Base-by-base conservation (phyloP, 2,329 filamentous ascomycete genomes). In the Curvularia sp. region DNA sequence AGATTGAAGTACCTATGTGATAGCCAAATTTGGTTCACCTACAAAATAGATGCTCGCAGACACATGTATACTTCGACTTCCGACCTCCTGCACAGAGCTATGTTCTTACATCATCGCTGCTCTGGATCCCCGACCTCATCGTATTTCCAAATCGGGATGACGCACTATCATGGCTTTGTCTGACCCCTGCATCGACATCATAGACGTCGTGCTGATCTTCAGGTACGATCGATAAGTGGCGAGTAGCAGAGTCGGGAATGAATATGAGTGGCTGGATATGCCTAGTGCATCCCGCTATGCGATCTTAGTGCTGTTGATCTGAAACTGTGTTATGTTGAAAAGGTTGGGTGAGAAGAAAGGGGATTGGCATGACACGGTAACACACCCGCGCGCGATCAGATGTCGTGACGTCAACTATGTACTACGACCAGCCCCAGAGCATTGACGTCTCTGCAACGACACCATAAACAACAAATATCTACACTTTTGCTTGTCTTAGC, bases 221-320 rank as follows among this genome's bases (percentile, higher is more conserved):
- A 64, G 59, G 61, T 59, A 64, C 59, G 42, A 59, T 64, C 53
- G 53, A 30, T 15, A 39, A 39, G 45, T 48, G 49, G 49, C 7
- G 27, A 23, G 18, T 7, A n/a, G 30, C 19, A 32, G n/a, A n/a
- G 8, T 9, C 51, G 21, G 45, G 15, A 55, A 7, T 10, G 12
- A 19, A 45, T 2, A n/a, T 46, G 32, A 55, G 39, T 55, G 51
- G 51, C 39, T 49, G 19, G n/a, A 15, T 18, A 7, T 21, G 12
- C 10, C 23, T 49, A 48, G 51, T 28, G 32, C 23, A 15, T 54
- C 21, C 19, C 19, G 30, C 34, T 18, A 38, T 49, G 36, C 19
- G 50, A 47, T 30, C 9, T 41, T 39, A 39, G 38, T 43, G 34
- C 25, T 34, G 21, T 57, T 19, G 57, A 53, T 51, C 30, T 57